phyloP scores from a whole-genome alignment of 192 early-diverging fungal species.

The Phlyctochytrium planicorne region DNA sequence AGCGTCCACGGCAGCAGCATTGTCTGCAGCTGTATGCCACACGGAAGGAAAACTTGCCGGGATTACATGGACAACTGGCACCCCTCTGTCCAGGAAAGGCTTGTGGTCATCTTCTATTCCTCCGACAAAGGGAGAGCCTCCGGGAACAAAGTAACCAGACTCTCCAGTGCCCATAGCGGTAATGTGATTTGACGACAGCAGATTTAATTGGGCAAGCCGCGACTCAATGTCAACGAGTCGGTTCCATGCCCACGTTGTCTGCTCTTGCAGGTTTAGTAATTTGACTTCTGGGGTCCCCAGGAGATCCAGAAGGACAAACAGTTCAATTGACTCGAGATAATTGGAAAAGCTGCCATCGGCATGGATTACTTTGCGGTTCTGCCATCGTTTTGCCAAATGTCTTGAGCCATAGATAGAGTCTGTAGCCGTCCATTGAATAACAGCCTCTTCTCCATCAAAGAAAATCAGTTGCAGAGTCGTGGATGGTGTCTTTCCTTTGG shows the following conservation, averaged over 20 bases:
- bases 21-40: conserved; percentile 84
- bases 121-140: conserved; percentile 28
- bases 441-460: conserved; percentile 97
- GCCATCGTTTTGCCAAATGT: conserved; percentile 84
- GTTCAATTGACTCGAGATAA: conserved; percentile 72
- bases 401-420: conserved; percentile 91
- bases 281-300: conserved; percentile 61
- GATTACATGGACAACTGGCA: conserved; percentile 87
- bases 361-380: conserved; percentile 32
- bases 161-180: conserved; percentile 1
- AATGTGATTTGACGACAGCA: conserved; percentile 24
- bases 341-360: conserved; percentile 6
- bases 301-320: conserved; percentile 86
- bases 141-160: conserved; percentile 35
- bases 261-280: conserved; percentile 61
- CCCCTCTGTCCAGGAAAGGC: conserved; percentile 78
- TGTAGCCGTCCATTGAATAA: conserved; percentile 64
- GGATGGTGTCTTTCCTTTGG: background rate
- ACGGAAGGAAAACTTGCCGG: conserved; percentile 79
- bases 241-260: conserved; percentile 69
- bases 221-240: conserved; percentile 68
- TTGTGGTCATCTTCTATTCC: conserved; percentile 83
- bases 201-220: conserved; percentile 45
- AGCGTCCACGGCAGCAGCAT: conserved; percentile 65
- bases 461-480: conserved; percentile 88